A percentile compares a stretch with the other conserved stretches of the same genome.
Evolutionary conservation across 192 early-diverging fungal species (phyloP).

Genomic region (Podila clonocystis): DNA sequence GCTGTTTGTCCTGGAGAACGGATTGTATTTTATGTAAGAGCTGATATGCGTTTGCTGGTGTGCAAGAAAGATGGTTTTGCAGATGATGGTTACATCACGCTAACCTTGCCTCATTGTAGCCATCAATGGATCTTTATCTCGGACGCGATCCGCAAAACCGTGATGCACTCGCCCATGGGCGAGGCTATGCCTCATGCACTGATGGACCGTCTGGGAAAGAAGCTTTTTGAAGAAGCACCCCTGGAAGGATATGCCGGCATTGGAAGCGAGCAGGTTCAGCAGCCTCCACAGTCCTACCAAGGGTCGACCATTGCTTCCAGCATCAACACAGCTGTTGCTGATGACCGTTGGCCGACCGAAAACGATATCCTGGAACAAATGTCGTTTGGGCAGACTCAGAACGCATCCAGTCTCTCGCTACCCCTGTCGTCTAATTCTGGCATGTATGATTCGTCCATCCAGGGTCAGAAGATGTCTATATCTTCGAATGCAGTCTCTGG

Average conservation of each 20-base stretch:
- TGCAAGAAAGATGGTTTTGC: no score
- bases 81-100: no score
- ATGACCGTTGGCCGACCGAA: conserved; percentile 25
- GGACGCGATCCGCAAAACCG: conserved; percentile 81
- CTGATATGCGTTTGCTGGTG: neutral
- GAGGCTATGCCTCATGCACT: conserved; percentile 66
- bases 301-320: conserved; percentile 8
- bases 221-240: conserved; percentile 58
- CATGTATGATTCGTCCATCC: conserved; percentile 19
- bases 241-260: conserved; percentile 31
- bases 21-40: conserved; percentile 84
- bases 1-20: conserved; percentile 80
- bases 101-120: no score
- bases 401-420: conserved; percentile 12
- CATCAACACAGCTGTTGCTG: conserved; percentile 17
- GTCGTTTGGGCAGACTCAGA: conserved; percentile 13
- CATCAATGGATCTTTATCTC: conserved; percentile 97
- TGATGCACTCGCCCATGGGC: conserved; percentile 49
- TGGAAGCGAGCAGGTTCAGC: neutral
- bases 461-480: conserved; percentile 21
- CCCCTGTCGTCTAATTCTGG: conserved; percentile 33
- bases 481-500: neutral
- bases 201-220: conserved; percentile 72
- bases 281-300: conserved; percentile 1
- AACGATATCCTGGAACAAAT: conserved; percentile 41